Base-by-base conservation (phyloP, 1,139 yeast species). In the Suzukiozyma palmioleophila region DNA sequence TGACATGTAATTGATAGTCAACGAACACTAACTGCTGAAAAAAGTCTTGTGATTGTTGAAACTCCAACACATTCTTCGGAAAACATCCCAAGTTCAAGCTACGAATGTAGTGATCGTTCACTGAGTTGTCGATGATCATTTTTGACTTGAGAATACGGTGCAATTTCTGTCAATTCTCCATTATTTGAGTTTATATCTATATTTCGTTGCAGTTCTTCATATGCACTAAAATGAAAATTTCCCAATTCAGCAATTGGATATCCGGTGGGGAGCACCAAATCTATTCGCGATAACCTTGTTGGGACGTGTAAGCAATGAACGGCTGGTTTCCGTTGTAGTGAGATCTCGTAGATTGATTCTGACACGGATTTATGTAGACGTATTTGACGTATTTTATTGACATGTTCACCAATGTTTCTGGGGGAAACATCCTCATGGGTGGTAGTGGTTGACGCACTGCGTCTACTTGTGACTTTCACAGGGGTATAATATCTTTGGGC, bases 61-160 rank as follows among this genome's bases (percentile, higher is more conserved):
- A 66, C 27, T 53, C 54, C 35, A 59, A 45, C 14, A 69, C 66
- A 30, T 61, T 48, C 36, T 49, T 53, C 8, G 77, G 77, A 41
- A 68, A 71, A 39, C 69, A 56, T 13, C 75, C 75, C 32, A 67
- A 50, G 38, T 57, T 60, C 44, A 71, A 56, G 2, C 68, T 59
- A 36, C 49, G 49, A 37, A 56, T 48, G 40, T 52, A 52, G 39
- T 45, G 46, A 32, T 54, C 64, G 43, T 59, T 50, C 21, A 51
- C 46, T 13, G 61, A 50, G 27, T 39, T 42, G 38, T 59, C 63
- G 39, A 59, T 57, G 30, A 47, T 41, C 64, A 59, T 59, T 14
- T 34, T 28, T 32, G 26, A n/a, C 22, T 18, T 18, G 22, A 18
- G 22, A 18, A 18, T 18, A 18, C 7, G 22, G 4, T 4, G 22